Percentiles rank a stretch among this genome's conserved stretches.
Conservation (phyloP, 2,329 filamentous ascomycete species). For the Fusarium irregulare region DNA sequence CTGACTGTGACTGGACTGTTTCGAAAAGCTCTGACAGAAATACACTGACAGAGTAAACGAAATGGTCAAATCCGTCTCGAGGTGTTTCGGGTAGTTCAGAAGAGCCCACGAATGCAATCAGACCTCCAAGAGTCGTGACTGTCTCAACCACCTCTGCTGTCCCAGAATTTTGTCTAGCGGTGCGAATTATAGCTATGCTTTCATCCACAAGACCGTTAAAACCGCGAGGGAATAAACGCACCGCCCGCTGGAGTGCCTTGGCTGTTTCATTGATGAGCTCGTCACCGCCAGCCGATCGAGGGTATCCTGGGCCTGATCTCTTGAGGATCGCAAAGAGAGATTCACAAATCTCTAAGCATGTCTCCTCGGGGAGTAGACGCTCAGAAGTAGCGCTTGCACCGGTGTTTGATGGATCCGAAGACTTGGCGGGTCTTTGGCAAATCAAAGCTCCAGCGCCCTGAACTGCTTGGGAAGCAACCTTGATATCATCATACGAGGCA, state of each 20-base stretch:
- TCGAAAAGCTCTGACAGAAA: constrained; percentile 52
- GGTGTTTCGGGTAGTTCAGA: constrained; percentile 52
- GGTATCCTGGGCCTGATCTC: constrained; percentile 35
- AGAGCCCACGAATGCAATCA: constrained; percentile 63
- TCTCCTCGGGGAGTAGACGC: constrained; percentile 51
- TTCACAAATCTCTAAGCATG: constrained; percentile 55
- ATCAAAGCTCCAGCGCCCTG: constrained; percentile 60
- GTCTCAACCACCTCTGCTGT: constrained; percentile 40
- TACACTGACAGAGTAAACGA: constrained; percentile 53
- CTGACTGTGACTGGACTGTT: constrained; percentile 49
- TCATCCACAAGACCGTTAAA: constrained; percentile 51
- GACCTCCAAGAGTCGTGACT: constrained; percentile 54
- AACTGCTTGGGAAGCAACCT: constrained; percentile 57
- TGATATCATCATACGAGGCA: constrained; percentile 53
- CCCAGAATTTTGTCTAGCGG: constrained; percentile 36
- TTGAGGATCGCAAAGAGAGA: constrained; percentile 49
- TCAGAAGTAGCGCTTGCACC: constrained; percentile 7
- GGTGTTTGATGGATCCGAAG: constrained; percentile 8
- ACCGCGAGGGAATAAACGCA: constrained; percentile 51
- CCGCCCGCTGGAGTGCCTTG: constrained; percentile 55
- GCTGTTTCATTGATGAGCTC: constrained; percentile 57
- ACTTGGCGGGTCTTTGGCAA: constrained; percentile 52
- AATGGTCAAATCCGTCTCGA: constrained; percentile 52
- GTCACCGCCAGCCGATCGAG: constrained; percentile 45
- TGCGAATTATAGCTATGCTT: constrained; percentile 44